Evolutionary conservation across 1,284 basidiomycete genomes (phyloP).

Genomic region (Pulveroboletus sp.): DNA sequence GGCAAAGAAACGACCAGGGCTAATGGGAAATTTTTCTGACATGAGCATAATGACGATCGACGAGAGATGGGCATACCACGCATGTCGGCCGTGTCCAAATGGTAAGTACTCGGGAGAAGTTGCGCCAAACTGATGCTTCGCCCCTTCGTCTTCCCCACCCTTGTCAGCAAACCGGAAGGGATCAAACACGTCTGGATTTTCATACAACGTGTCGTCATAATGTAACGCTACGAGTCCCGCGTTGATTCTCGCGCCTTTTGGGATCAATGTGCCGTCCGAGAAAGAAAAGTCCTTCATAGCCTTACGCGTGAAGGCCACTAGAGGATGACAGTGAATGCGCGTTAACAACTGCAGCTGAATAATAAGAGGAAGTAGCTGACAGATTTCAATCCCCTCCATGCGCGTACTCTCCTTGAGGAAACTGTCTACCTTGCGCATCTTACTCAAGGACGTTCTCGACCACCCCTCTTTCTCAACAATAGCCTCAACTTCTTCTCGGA

Average conservation of each 20-base stretch:
- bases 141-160: conserved; percentile 12
- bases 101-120: conserved; percentile 6
- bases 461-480: conserved; percentile 44
- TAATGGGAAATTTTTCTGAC: neutral
- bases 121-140: conserved; percentile 20
- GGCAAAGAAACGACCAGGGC: conserved; percentile 19
- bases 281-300: conserved; percentile 41
- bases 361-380: too few species aligned
- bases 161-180: conserved; percentile 34
- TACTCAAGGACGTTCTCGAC: conserved; percentile 43
- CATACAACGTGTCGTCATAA: conserved; percentile 27
- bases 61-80: conserved; percentile 21
- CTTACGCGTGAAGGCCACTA: conserved; percentile 37
- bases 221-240: conserved; percentile 28
- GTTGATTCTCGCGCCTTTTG: conserved; percentile 35
- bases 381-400: conserved; percentile 22
- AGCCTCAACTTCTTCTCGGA: conserved; percentile 48
- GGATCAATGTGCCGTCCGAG: conserved; percentile 43
- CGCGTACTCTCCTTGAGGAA: conserved; percentile 48
- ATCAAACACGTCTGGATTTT: conserved; percentile 30
- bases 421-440: conserved; percentile 49
- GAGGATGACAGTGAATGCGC: too few species aligned
- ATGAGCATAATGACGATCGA: too few species aligned
- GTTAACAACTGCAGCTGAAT: too few species aligned
- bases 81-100: conserved; percentile 19